Evolutionary conservation across 164 flowering plant species (phyloP).

Genomic region (Vitis labrusca): DNA sequence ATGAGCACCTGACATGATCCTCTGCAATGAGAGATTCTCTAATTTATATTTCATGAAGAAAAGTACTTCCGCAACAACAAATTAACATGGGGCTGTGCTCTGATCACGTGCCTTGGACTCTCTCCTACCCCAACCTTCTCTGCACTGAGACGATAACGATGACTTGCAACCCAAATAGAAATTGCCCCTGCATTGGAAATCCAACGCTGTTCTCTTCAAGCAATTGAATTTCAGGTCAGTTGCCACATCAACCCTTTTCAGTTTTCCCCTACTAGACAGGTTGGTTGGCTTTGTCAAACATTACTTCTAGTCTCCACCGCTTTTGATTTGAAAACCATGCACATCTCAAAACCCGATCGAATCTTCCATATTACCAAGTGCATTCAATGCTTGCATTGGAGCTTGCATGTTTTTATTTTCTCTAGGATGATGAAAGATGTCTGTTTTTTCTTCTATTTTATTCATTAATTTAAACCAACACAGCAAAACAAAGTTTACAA

Average conservation of each 20-base stretch:
- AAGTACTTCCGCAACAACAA: neutral
- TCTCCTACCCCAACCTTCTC: neutral
- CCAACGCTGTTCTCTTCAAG: slow-evolving; percentile 15
- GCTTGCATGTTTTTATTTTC: slow-evolving; percentile 38
- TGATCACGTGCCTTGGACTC: slow-evolving; percentile 7
- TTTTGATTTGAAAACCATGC: slow-evolving; percentile 25
- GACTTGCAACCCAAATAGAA: neutral
- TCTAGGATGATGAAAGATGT: slow-evolving; percentile 51
- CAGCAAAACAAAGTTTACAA: slow-evolving; percentile 21
- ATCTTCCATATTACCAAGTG: slow-evolving; percentile 51
- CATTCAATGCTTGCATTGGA: slow-evolving; percentile 54
- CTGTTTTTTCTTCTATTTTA: slow-evolving; percentile 37
- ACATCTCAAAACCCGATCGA: slow-evolving; percentile 41
- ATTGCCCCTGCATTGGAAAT: slow-evolving; percentile 13
- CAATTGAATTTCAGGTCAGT: slow-evolving; percentile 13
- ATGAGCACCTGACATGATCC: too few species aligned
- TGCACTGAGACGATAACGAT: slow-evolving; percentile 7
- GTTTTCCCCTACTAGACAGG: neutral
- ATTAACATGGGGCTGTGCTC: neutral
- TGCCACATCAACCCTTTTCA: neutral
- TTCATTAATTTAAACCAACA: slow-evolving; percentile 22
- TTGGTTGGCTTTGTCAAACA: slow-evolving; percentile 20
- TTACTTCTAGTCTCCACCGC: slow-evolving; percentile 24
- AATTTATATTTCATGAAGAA: too few species aligned
- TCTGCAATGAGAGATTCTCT: too few species aligned